Evolutionary conservation across 306 rosid species (phyloP).

Genomic region (Ormosia semicastrata): DNA sequence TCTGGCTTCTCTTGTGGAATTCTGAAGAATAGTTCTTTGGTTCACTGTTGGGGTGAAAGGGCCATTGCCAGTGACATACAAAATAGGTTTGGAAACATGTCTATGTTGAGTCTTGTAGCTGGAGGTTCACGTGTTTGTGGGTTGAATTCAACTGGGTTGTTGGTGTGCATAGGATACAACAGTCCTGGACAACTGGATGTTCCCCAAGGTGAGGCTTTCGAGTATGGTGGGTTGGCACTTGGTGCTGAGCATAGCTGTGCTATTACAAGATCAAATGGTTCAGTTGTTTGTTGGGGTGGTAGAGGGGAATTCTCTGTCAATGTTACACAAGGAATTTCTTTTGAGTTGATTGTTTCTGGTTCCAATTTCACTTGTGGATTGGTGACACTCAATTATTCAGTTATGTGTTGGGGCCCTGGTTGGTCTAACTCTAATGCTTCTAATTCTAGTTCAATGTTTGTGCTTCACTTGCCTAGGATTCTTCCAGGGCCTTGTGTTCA

Average conservation of each 20-base stretch:
- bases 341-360: conserved; percentile 69
- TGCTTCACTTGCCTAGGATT: conserved; percentile 45
- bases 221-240: conserved; percentile 48
- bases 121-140: conserved; percentile 82
- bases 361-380: conserved; percentile 81
- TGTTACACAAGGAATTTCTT: conserved; percentile 30
- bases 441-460: conserved; percentile 18
- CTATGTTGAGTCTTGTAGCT: conserved; percentile 59
- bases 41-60: conserved; percentile 70
- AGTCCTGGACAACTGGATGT: conserved; percentile 49
- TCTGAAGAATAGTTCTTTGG: not conserved
- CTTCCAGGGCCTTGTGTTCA: conserved; percentile 90
- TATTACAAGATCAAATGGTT: conserved; percentile 40
- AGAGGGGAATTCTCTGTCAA: conserved; percentile 38
- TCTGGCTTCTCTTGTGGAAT: conserved; percentile 81
- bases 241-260: conserved; percentile 78
- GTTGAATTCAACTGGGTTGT: conserved; percentile 52
- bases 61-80: conserved; percentile 32
- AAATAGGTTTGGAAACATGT: conserved; percentile 42
- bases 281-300: conserved; percentile 82
- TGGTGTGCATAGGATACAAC: conserved; percentile 61
- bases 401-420: conserved; percentile 91
- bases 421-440: conserved; percentile 40
- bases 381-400: conserved; percentile 36
- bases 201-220: conserved; percentile 47